Conservation (phyloP, 2,329 filamentous ascomycete genomes). For the Clarireedia hainanense region DNA sequence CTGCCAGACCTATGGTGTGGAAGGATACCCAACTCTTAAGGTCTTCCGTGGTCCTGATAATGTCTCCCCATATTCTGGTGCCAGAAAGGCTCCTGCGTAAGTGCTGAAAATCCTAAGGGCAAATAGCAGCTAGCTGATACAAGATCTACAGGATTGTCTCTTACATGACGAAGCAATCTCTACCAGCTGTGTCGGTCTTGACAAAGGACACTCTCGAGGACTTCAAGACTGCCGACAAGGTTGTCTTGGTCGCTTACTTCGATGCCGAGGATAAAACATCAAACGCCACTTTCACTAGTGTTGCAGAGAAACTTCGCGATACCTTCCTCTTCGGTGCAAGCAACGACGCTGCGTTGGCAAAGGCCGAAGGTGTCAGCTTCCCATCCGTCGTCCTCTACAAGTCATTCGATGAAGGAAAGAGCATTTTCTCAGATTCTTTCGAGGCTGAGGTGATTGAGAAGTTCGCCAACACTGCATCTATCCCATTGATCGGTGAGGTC, state of each 20-base stretch:
- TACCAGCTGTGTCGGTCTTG: slow-evolving; percentile 82
- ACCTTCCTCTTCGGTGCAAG: slow-evolving; percentile 87
- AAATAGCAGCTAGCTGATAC: slow-evolving; percentile 8
- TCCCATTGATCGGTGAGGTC: slow-evolving; percentile 88
- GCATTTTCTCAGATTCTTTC: slow-evolving; percentile 73
- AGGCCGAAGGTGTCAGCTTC: slow-evolving; percentile 81
- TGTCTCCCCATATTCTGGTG: slow-evolving; percentile 74
- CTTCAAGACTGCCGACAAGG: slow-evolving; percentile 97
- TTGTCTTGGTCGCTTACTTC: slow-evolving; percentile 87
- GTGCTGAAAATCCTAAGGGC: slow-evolving; percentile 23
- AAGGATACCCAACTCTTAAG: slow-evolving; percentile 98
- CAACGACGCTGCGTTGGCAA: slow-evolving; percentile 74
- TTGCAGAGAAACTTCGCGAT: slow-evolving; percentile 73
- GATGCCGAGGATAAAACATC: slow-evolving; percentile 71
- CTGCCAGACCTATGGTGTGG: slow-evolving; percentile 82
- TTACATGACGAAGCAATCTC: slow-evolving; percentile 98
- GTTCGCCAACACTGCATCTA: slow-evolving; percentile 79
- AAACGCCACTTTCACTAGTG: slow-evolving; percentile 69
- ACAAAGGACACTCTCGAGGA: slow-evolving; percentile 78
- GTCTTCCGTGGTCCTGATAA: slow-evolving; percentile 90
- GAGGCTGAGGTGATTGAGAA: slow-evolving; percentile 69
- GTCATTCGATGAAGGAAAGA: slow-evolving; percentile 94
- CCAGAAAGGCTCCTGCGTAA: slow-evolving; percentile 75
- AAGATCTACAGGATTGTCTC: slow-evolving; percentile 47
- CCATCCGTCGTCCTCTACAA: slow-evolving; percentile 94